A percentile compares a stretch with the other conserved stretches of the same genome.
Conservation (phyloP, 169 alveolate species). For the Toxoplasma gondii region DNA sequence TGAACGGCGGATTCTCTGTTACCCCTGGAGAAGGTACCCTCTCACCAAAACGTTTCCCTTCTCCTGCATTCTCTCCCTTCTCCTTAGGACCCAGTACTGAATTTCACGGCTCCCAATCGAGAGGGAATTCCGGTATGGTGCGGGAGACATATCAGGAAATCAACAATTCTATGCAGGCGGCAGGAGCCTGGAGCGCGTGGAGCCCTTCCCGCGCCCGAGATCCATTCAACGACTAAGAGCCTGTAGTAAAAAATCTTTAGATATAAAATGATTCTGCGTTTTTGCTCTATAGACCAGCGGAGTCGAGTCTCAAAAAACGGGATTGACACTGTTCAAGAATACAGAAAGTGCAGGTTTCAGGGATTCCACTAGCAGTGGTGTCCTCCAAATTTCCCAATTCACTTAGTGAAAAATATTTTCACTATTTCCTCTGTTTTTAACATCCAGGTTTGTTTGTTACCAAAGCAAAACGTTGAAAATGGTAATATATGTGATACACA, state of each 20-base stretch:
- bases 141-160: neutral
- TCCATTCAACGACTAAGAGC: neutral
- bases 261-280: too few relatives aligned
- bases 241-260: neutral
- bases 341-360: neutral
- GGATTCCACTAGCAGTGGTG: neutral
- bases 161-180: neutral
- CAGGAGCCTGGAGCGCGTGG: neutral
- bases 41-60: neutral
- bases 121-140: neutral
- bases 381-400: too few relatives aligned
- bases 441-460: too few relatives aligned
- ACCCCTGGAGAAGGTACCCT: neutral
- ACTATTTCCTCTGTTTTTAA: too few relatives aligned
- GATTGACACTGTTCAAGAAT: too few relatives aligned
- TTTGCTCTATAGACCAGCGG: too few relatives aligned
- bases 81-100: neutral
- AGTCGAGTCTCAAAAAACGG: too few relatives aligned
- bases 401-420: too few relatives aligned
- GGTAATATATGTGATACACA: too few relatives aligned
- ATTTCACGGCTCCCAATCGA: neutral
- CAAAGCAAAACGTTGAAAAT: too few relatives aligned
- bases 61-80: neutral
- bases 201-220: neutral
- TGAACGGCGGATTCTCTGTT: neutral